Evolutionary conservation across 169 alveolate species (phyloP).

Genomic region (Plasmodium vivax): DNA sequence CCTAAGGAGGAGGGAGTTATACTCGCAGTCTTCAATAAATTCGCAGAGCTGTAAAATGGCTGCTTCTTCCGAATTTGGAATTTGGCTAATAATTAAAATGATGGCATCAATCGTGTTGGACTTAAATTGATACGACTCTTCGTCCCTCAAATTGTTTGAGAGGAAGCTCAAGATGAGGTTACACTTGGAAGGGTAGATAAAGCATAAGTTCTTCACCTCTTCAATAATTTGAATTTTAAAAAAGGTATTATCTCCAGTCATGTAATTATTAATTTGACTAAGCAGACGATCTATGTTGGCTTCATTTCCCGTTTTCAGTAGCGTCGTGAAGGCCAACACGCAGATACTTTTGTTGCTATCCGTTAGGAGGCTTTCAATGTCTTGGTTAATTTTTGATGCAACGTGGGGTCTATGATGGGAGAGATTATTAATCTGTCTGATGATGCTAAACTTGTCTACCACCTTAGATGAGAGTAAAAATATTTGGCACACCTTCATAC

Average conservation of each 20-base stretch:
- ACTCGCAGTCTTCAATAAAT: conserved; percentile 98
- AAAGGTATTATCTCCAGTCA: conserved; percentile 88
- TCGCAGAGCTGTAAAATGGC: conserved; percentile 95
- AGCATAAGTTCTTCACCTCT: conserved; percentile 93
- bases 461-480: conserved; percentile 63
- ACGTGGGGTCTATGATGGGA: conserved; percentile 79
- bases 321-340: conserved; percentile 95
- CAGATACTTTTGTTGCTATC: conserved; percentile 94
- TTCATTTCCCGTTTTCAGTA: conserved; percentile 96
- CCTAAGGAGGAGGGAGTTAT: conserved; percentile 89
- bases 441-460: conserved; percentile 67
- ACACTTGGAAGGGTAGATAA: conserved; percentile 93
- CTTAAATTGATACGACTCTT: conserved; percentile 91
- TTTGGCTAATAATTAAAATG: conserved; percentile 87
- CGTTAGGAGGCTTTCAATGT: conserved; percentile 92
- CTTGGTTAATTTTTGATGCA: conserved; percentile 80
- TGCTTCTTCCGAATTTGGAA: conserved; percentile 87
- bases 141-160: conserved; percentile 93
- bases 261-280: conserved; percentile 83
- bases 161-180: conserved; percentile 91
- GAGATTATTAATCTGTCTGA: conserved; percentile 76
- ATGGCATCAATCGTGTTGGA: conserved; percentile 93
- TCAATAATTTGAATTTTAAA: conserved; percentile 93
- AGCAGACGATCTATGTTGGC: conserved; percentile 93
- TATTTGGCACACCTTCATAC: conserved; percentile 59